Conservation (phyloP, 208 protist genomes). For the Naegleria lovaniensis region DNA sequence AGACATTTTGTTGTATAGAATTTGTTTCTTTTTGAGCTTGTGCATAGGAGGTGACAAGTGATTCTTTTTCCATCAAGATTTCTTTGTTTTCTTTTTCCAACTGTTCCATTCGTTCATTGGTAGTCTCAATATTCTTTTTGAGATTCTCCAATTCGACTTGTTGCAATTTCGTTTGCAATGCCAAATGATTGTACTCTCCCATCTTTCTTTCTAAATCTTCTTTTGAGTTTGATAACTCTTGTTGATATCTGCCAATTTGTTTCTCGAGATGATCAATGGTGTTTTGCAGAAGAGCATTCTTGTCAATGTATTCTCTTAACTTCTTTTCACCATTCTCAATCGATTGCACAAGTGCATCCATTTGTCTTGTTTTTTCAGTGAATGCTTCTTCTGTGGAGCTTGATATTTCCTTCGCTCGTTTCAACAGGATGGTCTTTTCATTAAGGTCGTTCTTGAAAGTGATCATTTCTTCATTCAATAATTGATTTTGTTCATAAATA, state of each 20-base stretch:
- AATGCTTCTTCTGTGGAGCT: not conserved
- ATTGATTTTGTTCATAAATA: not conserved
- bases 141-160: not conserved
- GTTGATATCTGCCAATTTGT: not conserved
- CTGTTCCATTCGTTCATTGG: not conserved
- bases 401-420: not conserved
- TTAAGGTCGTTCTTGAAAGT: not conserved
- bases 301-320: not conserved
- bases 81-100: not conserved
- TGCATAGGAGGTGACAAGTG: not conserved
- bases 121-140: not conserved
- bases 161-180: not conserved
- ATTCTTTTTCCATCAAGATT: not conserved
- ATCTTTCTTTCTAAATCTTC: not conserved
- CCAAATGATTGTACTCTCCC: not conserved
- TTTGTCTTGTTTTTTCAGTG: not conserved
- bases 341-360: not conserved
- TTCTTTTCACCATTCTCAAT: not conserved
- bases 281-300: not conserved
- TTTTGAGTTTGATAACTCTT: not conserved
- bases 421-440: not conserved
- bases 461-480: not conserved
- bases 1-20: not conserved
- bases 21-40: not conserved
- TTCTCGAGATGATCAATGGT: not conserved